Percentiles rank a stretch among this genome's conserved stretches.
phyloP scores from a whole-genome alignment of 371 early-diverging fungal genomes.

The Apophysomyces elegans region DNA sequence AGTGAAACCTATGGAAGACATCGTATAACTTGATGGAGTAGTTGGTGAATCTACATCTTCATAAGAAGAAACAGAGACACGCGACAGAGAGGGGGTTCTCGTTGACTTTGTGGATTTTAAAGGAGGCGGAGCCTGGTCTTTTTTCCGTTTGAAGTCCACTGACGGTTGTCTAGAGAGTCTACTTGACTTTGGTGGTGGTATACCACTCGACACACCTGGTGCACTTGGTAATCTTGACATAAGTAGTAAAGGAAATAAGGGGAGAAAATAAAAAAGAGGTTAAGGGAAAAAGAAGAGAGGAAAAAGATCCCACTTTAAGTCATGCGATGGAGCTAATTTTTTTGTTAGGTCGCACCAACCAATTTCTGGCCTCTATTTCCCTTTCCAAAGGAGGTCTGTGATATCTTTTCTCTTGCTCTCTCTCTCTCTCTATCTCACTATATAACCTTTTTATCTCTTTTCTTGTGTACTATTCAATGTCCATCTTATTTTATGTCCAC shows the following conservation, averaged over 20 bases:
- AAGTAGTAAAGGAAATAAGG: not conserved
- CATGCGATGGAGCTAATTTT: conserved; percentile 13
- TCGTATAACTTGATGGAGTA: conserved; percentile 28
- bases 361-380: not conserved
- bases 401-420: too few relatives aligned
- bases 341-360: conserved; percentile 5
- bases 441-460: too few relatives aligned
- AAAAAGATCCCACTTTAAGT: conserved; percentile 11
- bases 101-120: conserved; percentile 27
- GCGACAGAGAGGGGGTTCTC: conserved; percentile 24
- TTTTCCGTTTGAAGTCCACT: conserved; percentile 23
- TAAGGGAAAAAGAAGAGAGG: conserved; percentile 8
- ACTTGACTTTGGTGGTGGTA: conserved; percentile 24
- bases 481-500: too few relatives aligned
- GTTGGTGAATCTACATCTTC: conserved; percentile 35
- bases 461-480: too few relatives aligned
- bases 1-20: conserved; percentile 26
- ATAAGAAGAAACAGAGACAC: conserved; percentile 33
- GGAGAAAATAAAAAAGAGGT: conserved; percentile 4
- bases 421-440: too few relatives aligned
- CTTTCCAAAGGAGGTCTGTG: not conserved
- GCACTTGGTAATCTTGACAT: conserved; percentile 36
- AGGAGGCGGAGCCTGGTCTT: conserved; percentile 29
- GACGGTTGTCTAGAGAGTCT: conserved; percentile 29
- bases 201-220: conserved; percentile 20